Base-by-base conservation (phyloP, 2,329 filamentous ascomycete species). In the Venturia oleaginea region DNA sequence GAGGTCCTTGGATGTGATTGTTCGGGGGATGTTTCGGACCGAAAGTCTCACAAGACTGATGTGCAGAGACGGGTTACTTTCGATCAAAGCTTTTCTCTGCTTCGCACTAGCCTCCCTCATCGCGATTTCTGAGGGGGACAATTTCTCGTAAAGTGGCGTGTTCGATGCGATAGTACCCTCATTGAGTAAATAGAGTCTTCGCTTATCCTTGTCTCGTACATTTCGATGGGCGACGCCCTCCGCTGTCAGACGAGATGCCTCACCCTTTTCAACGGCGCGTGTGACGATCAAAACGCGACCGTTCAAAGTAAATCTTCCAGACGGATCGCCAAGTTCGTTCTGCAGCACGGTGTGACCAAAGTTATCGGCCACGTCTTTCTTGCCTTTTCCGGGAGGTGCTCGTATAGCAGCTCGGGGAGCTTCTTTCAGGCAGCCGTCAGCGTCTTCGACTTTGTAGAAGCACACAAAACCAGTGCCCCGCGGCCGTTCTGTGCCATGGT, bases 401-500 rank as follows among this genome's bases (percentile, higher is more conserved):
- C n/a, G 30, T 34, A 32, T 38, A 55, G 73, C 70, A 54, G 73
- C 73, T 76, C 66, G 84, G 0, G 94, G 94, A 1, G 92, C 90
- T 17, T 80, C 82, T 68, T 86, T 87, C 67, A 97, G 80, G 73
- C 94, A 97, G 24, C 81, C 75, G 72, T 87, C 86, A 68, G 88
- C 90, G 72, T 96, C 91, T 24, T 88, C 84, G 43, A 81, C 78
- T 61, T 88, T 87, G 76, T 87, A 88, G 77, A 99, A 99, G 77
- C 91, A 96, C 37, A 97, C 93, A 71, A 99, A 99, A 4, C 89
- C 94, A 38, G 93, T 97, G 32, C 94, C 94, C 59, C 90, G 91
- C 1, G 94, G 91, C 62, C 91, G 87, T 69, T 92, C 92, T 0
- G 91, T 96, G 30, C 86, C 85, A 59, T 83, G 87, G 73, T 99